Evolutionary conservation across 2,329 filamentous ascomycete genomes (phyloP).

Genomic region (Fusarium aywerte): DNA sequence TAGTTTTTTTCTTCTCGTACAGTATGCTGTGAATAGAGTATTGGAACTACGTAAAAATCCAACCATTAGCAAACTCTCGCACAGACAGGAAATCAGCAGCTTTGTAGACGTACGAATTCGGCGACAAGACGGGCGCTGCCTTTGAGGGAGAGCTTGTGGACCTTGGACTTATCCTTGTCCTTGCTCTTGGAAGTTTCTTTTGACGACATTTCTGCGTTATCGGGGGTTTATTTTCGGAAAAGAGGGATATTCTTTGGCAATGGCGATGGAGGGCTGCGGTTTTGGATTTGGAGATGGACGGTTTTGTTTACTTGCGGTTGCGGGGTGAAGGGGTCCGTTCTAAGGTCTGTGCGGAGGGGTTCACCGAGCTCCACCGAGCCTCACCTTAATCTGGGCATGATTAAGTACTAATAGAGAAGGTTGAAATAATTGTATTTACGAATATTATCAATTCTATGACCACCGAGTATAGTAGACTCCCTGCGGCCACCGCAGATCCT

Average conservation of each 20-base stretch:
- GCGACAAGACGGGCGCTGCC: conserved; percentile 87
- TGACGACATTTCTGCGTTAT: conserved; percentile 45
- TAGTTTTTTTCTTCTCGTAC: conserved; percentile 55
- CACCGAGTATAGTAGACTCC: conserved; percentile 25
- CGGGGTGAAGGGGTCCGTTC: conserved; percentile 38
- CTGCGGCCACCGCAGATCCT: conserved; percentile 21
- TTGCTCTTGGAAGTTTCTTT: conserved; percentile 46
- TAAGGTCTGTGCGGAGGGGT: conserved; percentile 43
- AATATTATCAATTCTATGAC: not conserved
- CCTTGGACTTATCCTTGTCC: conserved; percentile 80
- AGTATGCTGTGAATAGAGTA: conserved; percentile 98
- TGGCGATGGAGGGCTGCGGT: not conserved
- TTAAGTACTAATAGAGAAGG: not conserved
- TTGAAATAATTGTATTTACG: not conserved
- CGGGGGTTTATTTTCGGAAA: not conserved
- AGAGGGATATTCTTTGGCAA: not conserved
- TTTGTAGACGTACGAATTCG: conserved; percentile 81
- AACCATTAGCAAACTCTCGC: conserved; percentile 30
- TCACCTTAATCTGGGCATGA: conserved; percentile 13
- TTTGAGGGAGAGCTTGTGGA: conserved; percentile 93
- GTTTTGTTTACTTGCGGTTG: conserved; percentile 48
- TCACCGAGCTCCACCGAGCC: conserved; percentile 40
- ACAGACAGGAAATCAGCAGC: not conserved
- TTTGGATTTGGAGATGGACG: conserved; percentile 18
- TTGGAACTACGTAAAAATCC: conserved; percentile 73